Conservation (phyloP, 352 stramenopile species). For the Globisporangium parvum region DNA sequence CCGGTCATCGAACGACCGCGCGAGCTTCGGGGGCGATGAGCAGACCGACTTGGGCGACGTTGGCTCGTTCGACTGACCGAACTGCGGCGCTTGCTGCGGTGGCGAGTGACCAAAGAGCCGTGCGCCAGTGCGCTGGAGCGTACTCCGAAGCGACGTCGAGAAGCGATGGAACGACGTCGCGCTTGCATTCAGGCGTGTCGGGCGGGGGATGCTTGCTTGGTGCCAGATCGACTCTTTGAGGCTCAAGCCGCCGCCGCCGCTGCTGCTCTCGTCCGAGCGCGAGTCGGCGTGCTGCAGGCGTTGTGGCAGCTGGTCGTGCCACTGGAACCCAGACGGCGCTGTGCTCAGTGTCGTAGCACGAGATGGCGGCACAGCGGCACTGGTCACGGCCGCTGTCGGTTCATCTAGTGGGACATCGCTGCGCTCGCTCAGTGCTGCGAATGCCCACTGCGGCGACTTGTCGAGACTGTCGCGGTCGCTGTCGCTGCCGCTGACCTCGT, state of each 20-base stretch:
- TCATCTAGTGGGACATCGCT: not conserved
- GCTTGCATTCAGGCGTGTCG: slow-evolving; percentile 12
- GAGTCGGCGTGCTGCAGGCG: slow-evolving; percentile 3
- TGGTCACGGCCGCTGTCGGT: too few relatives aligned
- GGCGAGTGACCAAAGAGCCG: slow-evolving; percentile 18
- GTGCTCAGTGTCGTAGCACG: too few relatives aligned
- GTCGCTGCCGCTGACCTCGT: not conserved
- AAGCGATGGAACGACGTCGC: slow-evolving; percentile 31
- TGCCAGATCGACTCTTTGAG: slow-evolving; percentile 35
- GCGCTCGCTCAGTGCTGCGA: not conserved
- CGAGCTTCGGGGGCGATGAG: slow-evolving; percentile 26
- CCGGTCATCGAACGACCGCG: slow-evolving; percentile 36
- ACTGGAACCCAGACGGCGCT: slow-evolving; percentile 9
- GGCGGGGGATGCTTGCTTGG: slow-evolving; percentile 8
- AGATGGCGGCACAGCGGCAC: too few relatives aligned
- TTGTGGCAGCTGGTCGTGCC: slow-evolving; percentile 7
- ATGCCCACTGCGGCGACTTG: not conserved
- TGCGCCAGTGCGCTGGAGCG: slow-evolving; percentile 21
- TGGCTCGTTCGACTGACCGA: slow-evolving; percentile 5
- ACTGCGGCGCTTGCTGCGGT: not conserved
- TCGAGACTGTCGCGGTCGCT: not conserved
- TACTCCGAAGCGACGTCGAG: slow-evolving; percentile 33
- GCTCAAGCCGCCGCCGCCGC: slow-evolving; percentile 9
- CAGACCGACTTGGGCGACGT: slow-evolving; percentile 45
- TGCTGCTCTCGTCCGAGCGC: slow-evolving; percentile 14